Evolutionary conservation across 331 rosid species (phyloP).

Genomic region (Pyracantha coccinea): DNA sequence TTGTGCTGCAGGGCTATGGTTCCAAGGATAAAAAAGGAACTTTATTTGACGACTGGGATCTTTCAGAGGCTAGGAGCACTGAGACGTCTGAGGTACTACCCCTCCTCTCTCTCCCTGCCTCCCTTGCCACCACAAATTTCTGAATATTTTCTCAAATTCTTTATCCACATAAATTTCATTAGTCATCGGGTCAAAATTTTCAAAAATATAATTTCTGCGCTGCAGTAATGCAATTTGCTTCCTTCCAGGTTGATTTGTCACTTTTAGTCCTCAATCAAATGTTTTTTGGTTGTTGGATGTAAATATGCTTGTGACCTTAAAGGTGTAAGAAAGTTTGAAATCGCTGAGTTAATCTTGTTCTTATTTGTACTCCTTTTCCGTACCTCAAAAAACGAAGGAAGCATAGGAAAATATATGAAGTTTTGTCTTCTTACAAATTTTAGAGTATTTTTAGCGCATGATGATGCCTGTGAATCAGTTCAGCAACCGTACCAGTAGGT

Average conservation of each 20-base stretch:
- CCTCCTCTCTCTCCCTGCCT: conserved; percentile 4
- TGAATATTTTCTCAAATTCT: neutral
- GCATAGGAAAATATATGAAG: neutral
- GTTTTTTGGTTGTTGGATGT: neutral
- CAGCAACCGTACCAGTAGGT: neutral
- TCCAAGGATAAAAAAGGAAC: conserved; percentile 76
- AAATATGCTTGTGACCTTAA: neutral
- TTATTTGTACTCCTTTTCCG: neutral
- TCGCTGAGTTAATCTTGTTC: neutral
- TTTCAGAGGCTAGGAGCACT: conserved; percentile 69
- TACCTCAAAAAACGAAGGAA: too few species aligned
- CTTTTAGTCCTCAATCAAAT: neutral
- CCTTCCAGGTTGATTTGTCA: neutral
- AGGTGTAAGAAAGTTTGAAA: neutral
- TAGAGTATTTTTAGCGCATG: neutral
- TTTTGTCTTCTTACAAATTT: neutral
- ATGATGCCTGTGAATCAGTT: neutral
- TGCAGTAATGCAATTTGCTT: neutral
- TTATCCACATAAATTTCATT: neutral
- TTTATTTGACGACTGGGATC: conserved; percentile 94
- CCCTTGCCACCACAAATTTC: neutral
- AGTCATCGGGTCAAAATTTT: neutral
- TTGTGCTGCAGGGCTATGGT: conserved; percentile 65
- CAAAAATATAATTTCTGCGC: neutral
- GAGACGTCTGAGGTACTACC: conserved; percentile 77